phyloP scores from a whole-genome alignment of 257 asterid species.

The Solanum etuberosum region DNA sequence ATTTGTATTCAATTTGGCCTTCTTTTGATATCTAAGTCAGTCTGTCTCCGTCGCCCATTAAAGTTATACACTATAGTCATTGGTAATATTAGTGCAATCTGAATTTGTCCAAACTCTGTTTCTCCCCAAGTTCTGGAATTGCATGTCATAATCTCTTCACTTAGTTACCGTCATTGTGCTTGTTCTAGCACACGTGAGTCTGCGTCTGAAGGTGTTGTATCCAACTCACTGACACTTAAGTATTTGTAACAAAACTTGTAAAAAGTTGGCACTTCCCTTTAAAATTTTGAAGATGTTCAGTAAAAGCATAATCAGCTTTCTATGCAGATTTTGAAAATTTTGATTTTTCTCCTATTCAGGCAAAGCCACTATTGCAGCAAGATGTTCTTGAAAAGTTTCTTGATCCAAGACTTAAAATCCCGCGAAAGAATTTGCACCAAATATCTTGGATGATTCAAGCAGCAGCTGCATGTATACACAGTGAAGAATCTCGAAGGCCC shows the following conservation, averaged over 20 bases:
- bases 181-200: background rate
- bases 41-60: background rate
- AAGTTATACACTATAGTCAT: too few relatives aligned
- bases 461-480: slow-evolving; percentile 48
- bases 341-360: slow-evolving; percentile 17
- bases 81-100: background rate
- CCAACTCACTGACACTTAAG: background rate
- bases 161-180: background rate
- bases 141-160: background rate
- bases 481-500: slow-evolving; percentile 54
- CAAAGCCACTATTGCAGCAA: slow-evolving; percentile 57
- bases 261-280: background rate
- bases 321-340: background rate
- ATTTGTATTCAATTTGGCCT: background rate
- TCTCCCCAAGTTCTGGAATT: background rate
- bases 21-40: background rate
- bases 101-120: background rate
- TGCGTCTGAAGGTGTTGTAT: background rate
- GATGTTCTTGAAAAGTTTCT: slow-evolving; percentile 40
- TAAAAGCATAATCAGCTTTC: background rate
- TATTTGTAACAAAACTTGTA: background rate
- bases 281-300: background rate
- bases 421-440: slow-evolving; percentile 21
- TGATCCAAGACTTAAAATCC: slow-evolving; percentile 30
- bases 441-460: slow-evolving; percentile 44